Evolutionary conservation across 2,329 filamentous ascomycete species (phyloP).

Genomic region (Periconia digitata): DNA sequence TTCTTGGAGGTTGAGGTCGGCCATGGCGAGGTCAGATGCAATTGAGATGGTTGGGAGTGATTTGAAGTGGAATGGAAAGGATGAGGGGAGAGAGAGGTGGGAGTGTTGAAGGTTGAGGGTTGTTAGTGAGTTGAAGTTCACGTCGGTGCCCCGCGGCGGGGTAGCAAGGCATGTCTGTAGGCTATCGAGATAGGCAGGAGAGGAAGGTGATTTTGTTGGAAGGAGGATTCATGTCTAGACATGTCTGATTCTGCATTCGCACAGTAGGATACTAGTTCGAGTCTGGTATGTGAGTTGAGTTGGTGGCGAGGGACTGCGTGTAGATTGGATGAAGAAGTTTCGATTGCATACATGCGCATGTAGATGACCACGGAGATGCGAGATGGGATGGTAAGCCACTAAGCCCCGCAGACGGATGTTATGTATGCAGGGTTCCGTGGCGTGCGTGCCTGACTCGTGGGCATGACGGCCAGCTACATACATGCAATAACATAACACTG

Average conservation of each 20-base stretch:
- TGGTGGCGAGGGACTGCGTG: too few relatives aligned
- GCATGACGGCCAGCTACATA: too few relatives aligned
- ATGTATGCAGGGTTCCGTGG: background rate
- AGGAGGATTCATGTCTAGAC: too few relatives aligned
- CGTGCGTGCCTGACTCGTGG: background rate
- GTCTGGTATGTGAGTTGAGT: too few relatives aligned
- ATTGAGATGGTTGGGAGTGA: background rate
- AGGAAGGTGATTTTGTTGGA: background rate
- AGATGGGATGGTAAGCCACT: background rate
- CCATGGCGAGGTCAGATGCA: constrained; percentile 22
- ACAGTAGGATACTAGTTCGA: too few relatives aligned
- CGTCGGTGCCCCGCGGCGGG: background rate
- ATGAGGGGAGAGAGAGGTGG: background rate
- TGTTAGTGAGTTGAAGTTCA: background rate
- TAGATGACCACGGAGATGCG: background rate
- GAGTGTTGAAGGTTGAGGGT: background rate
- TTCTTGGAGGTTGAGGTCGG: constrained; percentile 47
- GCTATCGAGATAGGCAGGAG: background rate
- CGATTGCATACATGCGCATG: too few relatives aligned
- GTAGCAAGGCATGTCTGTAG: background rate
- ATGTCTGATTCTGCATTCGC: too few relatives aligned
- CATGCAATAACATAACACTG: too few relatives aligned
- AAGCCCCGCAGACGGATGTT: background rate
- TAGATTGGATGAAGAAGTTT: too few relatives aligned
- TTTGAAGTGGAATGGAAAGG: background rate